Evolutionary conservation across 2,329 filamentous ascomycete genomes (phyloP).

Genomic region (Colletotrichum sidae): DNA sequence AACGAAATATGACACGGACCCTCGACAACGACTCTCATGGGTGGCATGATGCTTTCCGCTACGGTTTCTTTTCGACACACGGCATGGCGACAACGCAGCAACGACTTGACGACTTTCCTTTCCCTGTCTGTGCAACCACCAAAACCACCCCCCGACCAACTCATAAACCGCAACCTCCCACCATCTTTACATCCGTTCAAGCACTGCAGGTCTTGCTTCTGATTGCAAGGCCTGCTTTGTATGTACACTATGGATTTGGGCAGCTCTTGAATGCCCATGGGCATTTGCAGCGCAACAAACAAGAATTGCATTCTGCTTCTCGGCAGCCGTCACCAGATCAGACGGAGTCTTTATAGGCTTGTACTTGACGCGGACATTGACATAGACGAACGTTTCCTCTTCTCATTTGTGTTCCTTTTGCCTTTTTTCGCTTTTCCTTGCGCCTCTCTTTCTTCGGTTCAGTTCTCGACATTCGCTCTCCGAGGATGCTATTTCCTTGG

Average conservation of each 20-base stretch:
- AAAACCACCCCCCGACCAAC: constrained; percentile 27
- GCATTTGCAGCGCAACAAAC: constrained; percentile 35
- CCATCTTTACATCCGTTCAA: constrained; percentile 36
- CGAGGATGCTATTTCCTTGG: constrained; percentile 6
- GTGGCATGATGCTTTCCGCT: constrained; percentile 37
- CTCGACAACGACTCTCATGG: constrained; percentile 38
- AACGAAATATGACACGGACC: constrained; percentile 32
- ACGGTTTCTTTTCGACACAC: constrained; percentile 43
- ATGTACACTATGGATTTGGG: constrained; percentile 38
- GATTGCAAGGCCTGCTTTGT: constrained; percentile 39
- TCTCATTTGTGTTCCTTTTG: constrained; percentile 22
- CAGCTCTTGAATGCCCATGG: constrained; percentile 30
- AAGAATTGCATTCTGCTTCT: constrained; percentile 38
- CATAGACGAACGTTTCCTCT: constrained; percentile 37
- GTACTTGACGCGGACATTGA: constrained; percentile 38
- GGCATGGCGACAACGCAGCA: constrained; percentile 50
- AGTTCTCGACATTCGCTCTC: constrained; percentile 26
- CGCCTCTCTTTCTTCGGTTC: constrained; percentile 5
- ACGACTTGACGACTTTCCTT: constrained; percentile 56
- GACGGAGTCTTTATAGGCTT: constrained; percentile 36
- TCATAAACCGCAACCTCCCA: constrained; percentile 22
- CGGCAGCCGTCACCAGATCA: constrained; percentile 37
- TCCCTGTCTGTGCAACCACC: constrained; percentile 44
- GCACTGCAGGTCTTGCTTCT: constrained; percentile 47
- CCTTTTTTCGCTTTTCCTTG: constrained; percentile 12